phyloP scores from a whole-genome alignment of 495 filamentous ascomycete genomes.

The Hypoxylon trugodes region DNA sequence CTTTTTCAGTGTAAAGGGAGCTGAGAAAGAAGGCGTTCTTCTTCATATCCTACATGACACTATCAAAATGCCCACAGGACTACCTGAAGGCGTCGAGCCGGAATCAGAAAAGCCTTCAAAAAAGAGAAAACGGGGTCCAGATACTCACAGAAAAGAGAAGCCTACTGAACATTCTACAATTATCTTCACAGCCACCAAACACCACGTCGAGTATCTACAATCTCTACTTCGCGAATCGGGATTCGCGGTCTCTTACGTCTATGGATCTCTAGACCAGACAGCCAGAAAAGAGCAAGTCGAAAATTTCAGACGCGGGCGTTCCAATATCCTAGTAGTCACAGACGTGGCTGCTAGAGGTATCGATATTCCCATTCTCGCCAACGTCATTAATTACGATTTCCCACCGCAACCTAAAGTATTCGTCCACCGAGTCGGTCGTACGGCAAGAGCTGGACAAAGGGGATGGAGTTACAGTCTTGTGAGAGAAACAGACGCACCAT shows the following conservation, averaged over 20 bases:
- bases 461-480: slow-evolving; percentile 97
- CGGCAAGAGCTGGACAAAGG: slow-evolving; percentile 86
- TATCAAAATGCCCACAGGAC: slow-evolving; percentile 89
- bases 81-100: slow-evolving; percentile 60
- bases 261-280: slow-evolving; percentile 91
- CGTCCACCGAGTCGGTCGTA: slow-evolving; percentile 94
- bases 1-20: slow-evolving; percentile 91
- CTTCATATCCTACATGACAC: slow-evolving; percentile 88
- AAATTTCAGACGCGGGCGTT: slow-evolving; percentile 81
- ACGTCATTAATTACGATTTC: slow-evolving; percentile 99
- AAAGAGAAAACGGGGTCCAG: slow-evolving; percentile 73
- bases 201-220: slow-evolving; percentile 95
- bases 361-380: slow-evolving; percentile 94
- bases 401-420: slow-evolving; percentile 96
- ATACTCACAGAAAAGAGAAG: slow-evolving; percentile 59
- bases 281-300: slow-evolving; percentile 90
- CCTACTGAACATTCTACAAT: slow-evolving; percentile 88
- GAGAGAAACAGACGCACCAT: slow-evolving; percentile 83
- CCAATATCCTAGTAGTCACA: slow-evolving; percentile 94
- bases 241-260: slow-evolving; percentile 89
- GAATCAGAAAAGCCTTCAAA: slow-evolving; percentile 60
- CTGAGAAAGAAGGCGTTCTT: slow-evolving; percentile 91
- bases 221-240: slow-evolving; percentile 75
- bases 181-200: slow-evolving; percentile 92
- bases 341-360: slow-evolving; percentile 97